Base-by-base conservation (phyloP, 768 basidiomycete genomes). In the Myochromella boudieri region DNA sequence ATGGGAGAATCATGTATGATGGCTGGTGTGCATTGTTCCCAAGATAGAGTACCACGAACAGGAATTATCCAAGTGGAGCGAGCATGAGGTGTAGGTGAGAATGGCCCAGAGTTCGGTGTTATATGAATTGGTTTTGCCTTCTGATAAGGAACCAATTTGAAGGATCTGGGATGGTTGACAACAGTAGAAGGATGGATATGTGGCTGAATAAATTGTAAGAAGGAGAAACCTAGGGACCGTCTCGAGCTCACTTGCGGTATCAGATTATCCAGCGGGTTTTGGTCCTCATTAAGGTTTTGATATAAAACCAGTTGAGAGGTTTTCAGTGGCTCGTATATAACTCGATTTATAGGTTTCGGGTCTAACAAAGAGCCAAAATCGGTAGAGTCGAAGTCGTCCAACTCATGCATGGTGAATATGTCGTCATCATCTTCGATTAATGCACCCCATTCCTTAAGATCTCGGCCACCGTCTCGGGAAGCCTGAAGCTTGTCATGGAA, bases 41-140 rank as follows among this genome's bases (percentile, higher is more conserved):
- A 84, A 28, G 78, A 79, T 32, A 76, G 53, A 21, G 49, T 58
- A 12, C 82, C 82, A 10, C 81, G 74, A 4, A 84, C 59, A 31
- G 82, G 82, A 28, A 84, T 69, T 12, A 83, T 55, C 82, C 82
- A 84, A 6, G 77, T 74, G 38, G 63, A 65, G 39, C 80, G 75
- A 39, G 68, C 54, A 53, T 69, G 72, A 21, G 57, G 58, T 21
- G 52, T 44, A 15, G 62, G 53, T 6, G 54, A 38, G 31, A 49
- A 43, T 14, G 22, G 24, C 8, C 26, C 38, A 54, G 64, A 57
- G 52, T 68, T 65, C 20, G 70, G 68, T 18, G 68, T 42, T 36
- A 80, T 62, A 22, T 71, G 67, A 6, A 60, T 59, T 0, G 74
- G 72, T 36, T 41, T 56, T 1, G 58, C 49, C 55, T 69, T 74